A percentile compares a stretch with the other conserved stretches of the same genome.
Conservation (phyloP, 495 filamentous ascomycete genomes). For the Xylaria longipes region DNA sequence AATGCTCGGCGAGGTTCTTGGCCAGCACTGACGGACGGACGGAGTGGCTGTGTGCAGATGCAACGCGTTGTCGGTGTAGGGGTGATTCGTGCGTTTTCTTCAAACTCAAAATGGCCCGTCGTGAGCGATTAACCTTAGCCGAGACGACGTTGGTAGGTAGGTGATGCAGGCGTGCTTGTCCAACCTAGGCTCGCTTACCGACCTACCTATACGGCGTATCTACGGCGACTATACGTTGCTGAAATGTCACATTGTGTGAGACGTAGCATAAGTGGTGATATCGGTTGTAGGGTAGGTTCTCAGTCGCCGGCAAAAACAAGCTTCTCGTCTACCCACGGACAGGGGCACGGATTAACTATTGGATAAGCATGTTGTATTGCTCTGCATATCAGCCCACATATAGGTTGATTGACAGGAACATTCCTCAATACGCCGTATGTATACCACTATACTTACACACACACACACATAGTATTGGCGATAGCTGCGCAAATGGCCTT, state of each 20-base stretch:
- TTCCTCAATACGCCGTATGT: neutral
- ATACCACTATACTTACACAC: neutral
- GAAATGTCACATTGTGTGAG: neutral
- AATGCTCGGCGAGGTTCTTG: neutral
- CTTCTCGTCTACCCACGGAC: constrained; percentile 2
- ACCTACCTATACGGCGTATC: constrained; percentile 6
- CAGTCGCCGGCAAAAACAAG: constrained; percentile 3
- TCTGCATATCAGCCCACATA: neutral
- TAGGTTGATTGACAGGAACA: neutral
- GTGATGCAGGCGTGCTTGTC: neutral
- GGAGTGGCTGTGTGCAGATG: constrained; percentile 6
- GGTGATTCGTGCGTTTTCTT: neutral
- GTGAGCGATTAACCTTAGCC: neutral
- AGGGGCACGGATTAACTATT: neutral
- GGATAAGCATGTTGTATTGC: neutral
- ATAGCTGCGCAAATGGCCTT: neutral
- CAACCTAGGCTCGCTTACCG: neutral
- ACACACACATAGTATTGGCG: neutral
- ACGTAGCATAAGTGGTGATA: no score
- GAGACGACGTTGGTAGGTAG: neutral
- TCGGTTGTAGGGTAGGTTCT: no score
- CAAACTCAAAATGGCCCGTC: neutral
- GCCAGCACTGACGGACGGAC: neutral
- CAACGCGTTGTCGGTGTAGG: neutral
- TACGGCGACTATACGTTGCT: neutral